Conservation (phyloP, 495 filamentous ascomycete genomes). For the Penicillium pulvis region DNA sequence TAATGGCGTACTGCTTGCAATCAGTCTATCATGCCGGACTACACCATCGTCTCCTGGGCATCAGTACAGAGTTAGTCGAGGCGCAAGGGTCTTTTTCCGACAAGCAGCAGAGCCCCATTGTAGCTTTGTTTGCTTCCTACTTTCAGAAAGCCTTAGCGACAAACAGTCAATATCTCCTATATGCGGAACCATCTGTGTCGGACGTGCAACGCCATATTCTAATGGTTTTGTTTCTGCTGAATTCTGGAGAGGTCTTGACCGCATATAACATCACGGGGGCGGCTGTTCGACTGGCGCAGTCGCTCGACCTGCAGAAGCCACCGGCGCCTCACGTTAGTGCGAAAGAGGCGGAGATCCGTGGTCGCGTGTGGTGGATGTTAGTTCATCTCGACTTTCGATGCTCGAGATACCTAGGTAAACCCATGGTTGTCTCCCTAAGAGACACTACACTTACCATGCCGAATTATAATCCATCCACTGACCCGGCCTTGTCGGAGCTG, state of each 20-base stretch:
- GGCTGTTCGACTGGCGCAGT: conserved; percentile 32
- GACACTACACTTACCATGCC: conserved; percentile 10
- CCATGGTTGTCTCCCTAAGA: conserved; percentile 6
- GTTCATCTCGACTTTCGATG: conserved; percentile 38
- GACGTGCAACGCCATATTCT: conserved; percentile 30
- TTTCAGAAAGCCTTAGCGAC: conserved; percentile 28
- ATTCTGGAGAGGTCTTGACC: conserved; percentile 28
- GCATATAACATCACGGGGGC: conserved; percentile 38
- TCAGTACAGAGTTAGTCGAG: not conserved
- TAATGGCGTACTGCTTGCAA: conserved; percentile 28
- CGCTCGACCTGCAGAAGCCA: conserved; percentile 21
- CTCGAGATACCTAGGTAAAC: conserved; percentile 31
- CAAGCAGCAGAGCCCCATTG: conserved; percentile 1
- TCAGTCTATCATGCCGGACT: conserved; percentile 28
- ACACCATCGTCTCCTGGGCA: conserved; percentile 13
- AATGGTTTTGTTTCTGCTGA: conserved; percentile 25
- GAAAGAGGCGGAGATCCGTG: not conserved
- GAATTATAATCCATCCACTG: not conserved
- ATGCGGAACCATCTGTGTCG: conserved; percentile 22
- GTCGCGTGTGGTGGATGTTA: conserved; percentile 36
- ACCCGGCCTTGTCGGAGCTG: not conserved
- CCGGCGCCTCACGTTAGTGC: not conserved
- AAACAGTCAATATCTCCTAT: conserved; percentile 25
- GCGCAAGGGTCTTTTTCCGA: not conserved
- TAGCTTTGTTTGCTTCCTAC: conserved; percentile 26